phyloP scores from a whole-genome alignment of 345 rosid genomes.

The Ricinus communis region DNA sequence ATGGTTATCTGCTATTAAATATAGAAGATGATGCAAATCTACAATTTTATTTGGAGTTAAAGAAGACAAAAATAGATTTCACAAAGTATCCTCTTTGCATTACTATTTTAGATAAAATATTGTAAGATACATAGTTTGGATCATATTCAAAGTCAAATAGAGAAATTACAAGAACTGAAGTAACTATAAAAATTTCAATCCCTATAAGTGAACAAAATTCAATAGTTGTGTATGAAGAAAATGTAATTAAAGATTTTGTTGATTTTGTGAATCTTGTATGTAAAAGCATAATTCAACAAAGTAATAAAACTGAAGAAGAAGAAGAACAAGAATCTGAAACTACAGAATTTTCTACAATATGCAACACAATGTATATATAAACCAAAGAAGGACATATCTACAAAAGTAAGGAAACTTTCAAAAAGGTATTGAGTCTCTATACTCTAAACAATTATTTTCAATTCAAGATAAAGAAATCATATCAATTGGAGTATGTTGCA shows the following conservation, averaged over 20 bases:
- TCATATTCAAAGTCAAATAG: background rate
- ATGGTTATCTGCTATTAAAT: background rate
- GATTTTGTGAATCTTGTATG: too few species aligned
- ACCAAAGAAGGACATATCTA: background rate
- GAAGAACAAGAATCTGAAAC: background rate
- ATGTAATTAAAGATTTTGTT: too few species aligned
- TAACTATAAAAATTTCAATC: too few species aligned
- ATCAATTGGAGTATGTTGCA: background rate
- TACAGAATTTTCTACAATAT: background rate
- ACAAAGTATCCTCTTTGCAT: background rate
- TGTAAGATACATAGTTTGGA: too few species aligned
- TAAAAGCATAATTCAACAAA: too few species aligned
- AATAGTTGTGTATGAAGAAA: too few species aligned
- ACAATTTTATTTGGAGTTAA: background rate
- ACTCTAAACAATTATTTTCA: background rate
- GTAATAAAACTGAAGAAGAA: background rate
- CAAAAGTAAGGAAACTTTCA: background rate
- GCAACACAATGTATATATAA: background rate
- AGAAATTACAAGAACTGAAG: background rate
- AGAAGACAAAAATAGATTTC: background rate
- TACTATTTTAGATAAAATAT: too few species aligned
- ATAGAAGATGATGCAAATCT: background rate
- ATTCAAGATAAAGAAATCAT: background rate
- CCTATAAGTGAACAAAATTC: too few species aligned
- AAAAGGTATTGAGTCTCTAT: background rate